These are phyloP conservation scores for Rhodofomes roseus DNA, from an alignment of 1,284 basidiomycete species.

Conservation along the genomic window DNA sequence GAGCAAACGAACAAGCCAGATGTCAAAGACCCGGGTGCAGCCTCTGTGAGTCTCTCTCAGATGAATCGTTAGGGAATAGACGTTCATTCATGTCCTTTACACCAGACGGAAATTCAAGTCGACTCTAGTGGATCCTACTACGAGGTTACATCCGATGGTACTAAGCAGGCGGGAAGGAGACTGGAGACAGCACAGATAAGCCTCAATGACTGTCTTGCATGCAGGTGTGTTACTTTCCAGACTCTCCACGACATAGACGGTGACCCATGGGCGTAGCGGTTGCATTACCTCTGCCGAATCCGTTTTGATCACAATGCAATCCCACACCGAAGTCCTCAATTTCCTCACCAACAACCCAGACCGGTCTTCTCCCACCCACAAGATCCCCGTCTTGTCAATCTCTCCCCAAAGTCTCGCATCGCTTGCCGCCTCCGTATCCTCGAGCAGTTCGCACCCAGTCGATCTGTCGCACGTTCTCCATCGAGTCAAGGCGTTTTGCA, in stretches of 20 bases:
- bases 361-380: slow-evolving; percentile 37
- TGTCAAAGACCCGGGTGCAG: slow-evolving; percentile 48
- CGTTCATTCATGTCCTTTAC: slow-evolving; percentile 4
- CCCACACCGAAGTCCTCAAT: slow-evolving; percentile 85
- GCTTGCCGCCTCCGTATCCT: slow-evolving; percentile 69
- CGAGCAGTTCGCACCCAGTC: slow-evolving; percentile 43
- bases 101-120: slow-evolving; percentile 84
- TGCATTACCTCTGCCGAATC: slow-evolving; percentile 99
- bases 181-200: slow-evolving; percentile 93
- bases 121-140: slow-evolving; percentile 80
- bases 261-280: slow-evolving; percentile 53
- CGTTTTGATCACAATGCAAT: slow-evolving; percentile 95
- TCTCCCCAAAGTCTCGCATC: slow-evolving; percentile 93
- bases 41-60: slow-evolving; percentile 44
- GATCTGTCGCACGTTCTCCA: slow-evolving; percentile 60
- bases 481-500: slow-evolving; percentile 66
- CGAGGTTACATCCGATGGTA: slow-evolving; percentile 49
- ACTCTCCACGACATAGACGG: not conserved
- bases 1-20: slow-evolving; percentile 54
- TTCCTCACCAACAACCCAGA: slow-evolving; percentile 62
- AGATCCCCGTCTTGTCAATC: slow-evolving; percentile 78
- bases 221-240: slow-evolving; percentile 53
- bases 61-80: not conserved
- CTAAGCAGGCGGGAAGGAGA: slow-evolving; percentile 42
- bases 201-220: slow-evolving; percentile 92